Evolutionary conservation across 2,329 filamentous ascomycete genomes (phyloP), one percentile per base, ranked within the genome.

Genomic region (Penicillium sp.): DNA sequence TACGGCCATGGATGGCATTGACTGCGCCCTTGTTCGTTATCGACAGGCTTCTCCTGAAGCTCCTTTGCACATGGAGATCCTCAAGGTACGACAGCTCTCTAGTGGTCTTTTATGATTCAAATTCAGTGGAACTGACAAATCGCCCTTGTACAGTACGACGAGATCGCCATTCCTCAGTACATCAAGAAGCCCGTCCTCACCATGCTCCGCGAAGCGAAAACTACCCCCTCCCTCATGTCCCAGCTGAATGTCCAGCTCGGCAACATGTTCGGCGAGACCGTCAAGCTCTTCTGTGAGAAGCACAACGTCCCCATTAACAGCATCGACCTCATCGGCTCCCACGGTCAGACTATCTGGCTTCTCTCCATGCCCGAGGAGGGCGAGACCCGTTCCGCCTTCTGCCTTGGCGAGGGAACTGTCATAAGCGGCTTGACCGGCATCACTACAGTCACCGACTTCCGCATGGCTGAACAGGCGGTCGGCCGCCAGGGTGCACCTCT

Each of bases 331-430:
- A 75, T 85, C 33, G 82, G 82, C 25, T 83, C 81, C 3, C 82
- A 86, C 60, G 82, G 82, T 12, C 82, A 85, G 68, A 85, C 82
- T 12, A 82, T 83, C 59, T 85, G 80, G 80, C 71, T 84, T 6
- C 72, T 80, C 15, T 79, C 76, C 51, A 82, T 83, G 80, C 80
- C 82, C 0, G 75, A 79, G 49, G 53, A 61, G 23, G 78, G 75
- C 9, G 74, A 80, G 51, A 76, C 73, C 29, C 75, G 74, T 40
- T 79, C 77, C 40, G 78, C 80, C n/a, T 69, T 84, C 48, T 82
- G 79, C 2, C 83, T 85, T 81, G 82, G 79, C 15, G 84, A 86
- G 65, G 83, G 82, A 20, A 74, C 76, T 3, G 75, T 85, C 61
- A 74, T 86, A 6, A 80, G 82, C 18, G 71, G 78, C 0, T 74